These are phyloP conservation scores for Aspergillus sp. DNA, from an alignment of 2,329 filamentous ascomycete genomes.

Conservation along the genomic window DNA sequence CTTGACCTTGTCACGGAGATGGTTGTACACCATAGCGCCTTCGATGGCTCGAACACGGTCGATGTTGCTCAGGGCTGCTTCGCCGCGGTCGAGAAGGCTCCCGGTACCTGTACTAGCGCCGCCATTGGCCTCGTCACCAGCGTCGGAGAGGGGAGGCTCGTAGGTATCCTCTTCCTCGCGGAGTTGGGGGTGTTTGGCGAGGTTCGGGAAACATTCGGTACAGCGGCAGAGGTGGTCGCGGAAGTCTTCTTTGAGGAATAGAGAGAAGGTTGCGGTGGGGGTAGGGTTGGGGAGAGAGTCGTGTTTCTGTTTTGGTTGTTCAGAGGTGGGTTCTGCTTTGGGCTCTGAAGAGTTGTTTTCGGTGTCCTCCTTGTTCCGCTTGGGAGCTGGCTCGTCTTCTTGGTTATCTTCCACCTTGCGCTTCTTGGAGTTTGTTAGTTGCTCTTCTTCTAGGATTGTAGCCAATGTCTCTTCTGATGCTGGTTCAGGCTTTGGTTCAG, in stretches of 20 bases:
- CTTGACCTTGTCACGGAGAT: slow-evolving; percentile 93
- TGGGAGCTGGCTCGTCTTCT: slow-evolving; percentile 3
- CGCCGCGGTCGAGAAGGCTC: slow-evolving; percentile 83
- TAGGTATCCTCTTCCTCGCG: slow-evolving; percentile 93
- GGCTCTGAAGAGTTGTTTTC: slow-evolving; percentile 2
- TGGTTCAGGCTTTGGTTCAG: neutral
- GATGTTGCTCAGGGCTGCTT: slow-evolving; percentile 85
- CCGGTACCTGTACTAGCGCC: slow-evolving; percentile 61
- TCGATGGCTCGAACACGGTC: slow-evolving; percentile 92
- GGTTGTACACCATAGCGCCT: slow-evolving; percentile 97
- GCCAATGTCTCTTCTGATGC: neutral
- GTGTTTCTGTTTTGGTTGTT: slow-evolving; percentile 50
- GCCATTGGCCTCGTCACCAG: slow-evolving; percentile 53
- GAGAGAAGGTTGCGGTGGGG: slow-evolving; percentile 61
- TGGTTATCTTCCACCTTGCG: slow-evolving; percentile 53
- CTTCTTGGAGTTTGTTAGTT: slow-evolving; percentile 49
- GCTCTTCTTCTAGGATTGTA: slow-evolving; percentile 6
- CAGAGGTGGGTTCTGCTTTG: slow-evolving; percentile 5
- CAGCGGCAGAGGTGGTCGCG: slow-evolving; percentile 80
- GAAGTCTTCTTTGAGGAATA: slow-evolving; percentile 78
- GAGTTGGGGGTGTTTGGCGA: slow-evolving; percentile 70
- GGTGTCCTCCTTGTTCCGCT: slow-evolving; percentile 1
- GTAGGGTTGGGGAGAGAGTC: slow-evolving; percentile 50
- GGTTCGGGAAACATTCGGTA: slow-evolving; percentile 67
- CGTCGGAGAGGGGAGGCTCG: slow-evolving; percentile 78